Percentiles rank a stretch among this genome's conserved stretches.
phyloP scores from a whole-genome alignment of 805 yeast genomes.

The Hagleromyces aurorensis region DNA sequence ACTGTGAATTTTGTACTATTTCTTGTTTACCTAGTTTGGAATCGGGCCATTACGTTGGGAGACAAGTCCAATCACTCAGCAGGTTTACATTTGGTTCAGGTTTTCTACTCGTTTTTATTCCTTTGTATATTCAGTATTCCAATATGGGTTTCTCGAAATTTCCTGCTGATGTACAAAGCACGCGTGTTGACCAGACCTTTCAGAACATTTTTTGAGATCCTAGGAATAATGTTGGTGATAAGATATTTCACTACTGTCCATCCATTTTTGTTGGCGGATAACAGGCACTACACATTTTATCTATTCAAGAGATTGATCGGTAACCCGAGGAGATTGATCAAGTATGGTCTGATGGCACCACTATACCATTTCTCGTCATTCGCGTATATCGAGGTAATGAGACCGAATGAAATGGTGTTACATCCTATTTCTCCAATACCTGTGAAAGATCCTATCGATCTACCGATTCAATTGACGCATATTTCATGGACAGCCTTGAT shows the following conservation, averaged over 20 bases:
- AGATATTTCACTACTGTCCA: conserved; percentile 66
- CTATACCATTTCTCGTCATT: conserved; percentile 56
- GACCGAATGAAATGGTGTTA: conserved; percentile 32
- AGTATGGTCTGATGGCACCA: conserved; percentile 49
- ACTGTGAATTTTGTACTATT: conserved; percentile 45
- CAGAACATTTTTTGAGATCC: conserved; percentile 25
- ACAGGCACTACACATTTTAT: conserved; percentile 89
- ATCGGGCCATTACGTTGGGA: conserved; percentile 86
- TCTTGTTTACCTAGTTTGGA: conserved; percentile 47
- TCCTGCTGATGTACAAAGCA: conserved; percentile 34
- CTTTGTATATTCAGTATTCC: conserved; percentile 63
- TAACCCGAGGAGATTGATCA: conserved; percentile 35
- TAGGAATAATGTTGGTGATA: conserved; percentile 39
- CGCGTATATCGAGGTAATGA: conserved; percentile 31
- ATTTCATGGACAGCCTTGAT: conserved; percentile 45
- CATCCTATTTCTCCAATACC: conserved; percentile 32
- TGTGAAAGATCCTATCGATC: conserved; percentile 28
- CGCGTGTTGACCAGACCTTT: conserved; percentile 27
- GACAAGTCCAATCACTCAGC: conserved; percentile 80
- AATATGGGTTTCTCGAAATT: conserved; percentile 48
- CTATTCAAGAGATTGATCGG: conserved; percentile 59
- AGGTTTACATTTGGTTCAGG: conserved; percentile 66
- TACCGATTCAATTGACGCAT: conserved; percentile 37
- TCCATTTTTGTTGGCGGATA: conserved; percentile 88
- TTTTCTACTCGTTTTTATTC: conserved; percentile 70